Base-by-base conservation (phyloP, 2,329 filamentous ascomycete species). In the Plectosphaerella cucumerina region DNA sequence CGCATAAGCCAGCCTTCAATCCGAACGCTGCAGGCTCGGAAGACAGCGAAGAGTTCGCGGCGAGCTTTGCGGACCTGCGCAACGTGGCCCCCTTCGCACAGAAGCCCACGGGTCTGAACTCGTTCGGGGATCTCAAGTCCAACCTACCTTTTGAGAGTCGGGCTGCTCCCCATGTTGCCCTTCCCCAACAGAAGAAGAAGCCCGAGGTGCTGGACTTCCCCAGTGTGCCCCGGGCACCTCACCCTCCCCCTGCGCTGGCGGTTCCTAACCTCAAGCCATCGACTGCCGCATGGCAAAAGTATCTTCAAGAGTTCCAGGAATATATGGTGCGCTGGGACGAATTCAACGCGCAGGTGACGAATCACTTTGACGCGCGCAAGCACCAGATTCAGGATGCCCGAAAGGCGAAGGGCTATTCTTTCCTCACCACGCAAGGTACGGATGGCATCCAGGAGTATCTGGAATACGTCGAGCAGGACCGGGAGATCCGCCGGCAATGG, bases 401-500 rank as follows among this genome's bases (percentile, higher is more conserved):
- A 53, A 58, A 65, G 41, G 61, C 69, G 18, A 73, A 75, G 48
- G 76, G 73, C 11, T 68, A 70, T 39, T 60, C 59, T 2, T 82
- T 79, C 65, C 61, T 82, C 17, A 68, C 69, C 26, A 59, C 66
- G 9, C 62, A 64, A 2, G 65, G 75, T 21, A 69, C 77, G 37
- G 56, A 58, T 1, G 82, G 79, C 0, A 73, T 85, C 21, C 63
- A 71, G 15, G 76, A 79, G 50, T 90, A 90, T 62, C 64, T 82
- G 52, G 70, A 69, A 35, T 81, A 80, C 62, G 67, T 86, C 50
- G 77, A 80, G 56, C 81, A 89, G 65, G 87, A 91, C 61, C 77
- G 82, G 56, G 71, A 73, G 45, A 80, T 89, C 5, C 73, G 84
- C 50, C 73, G 74, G 59, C 75, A 78, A 50, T 90, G 87, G 85